These are phyloP conservation scores for Hanseniaspora uvarum DNA, from an alignment of 1,139 yeast species.

Conservation along the genomic window DNA sequence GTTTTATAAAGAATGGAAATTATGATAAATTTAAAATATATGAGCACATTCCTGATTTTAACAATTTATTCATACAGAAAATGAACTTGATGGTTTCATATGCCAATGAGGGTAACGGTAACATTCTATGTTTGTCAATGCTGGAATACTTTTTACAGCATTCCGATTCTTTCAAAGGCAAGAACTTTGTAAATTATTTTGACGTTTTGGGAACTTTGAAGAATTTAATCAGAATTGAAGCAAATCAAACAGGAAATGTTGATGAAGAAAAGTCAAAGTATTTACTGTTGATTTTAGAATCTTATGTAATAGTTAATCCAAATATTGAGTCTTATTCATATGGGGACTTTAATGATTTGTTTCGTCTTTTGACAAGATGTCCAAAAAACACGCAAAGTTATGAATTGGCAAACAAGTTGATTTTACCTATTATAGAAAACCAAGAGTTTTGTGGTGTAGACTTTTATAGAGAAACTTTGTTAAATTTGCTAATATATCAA, in stretches of 20 bases:
- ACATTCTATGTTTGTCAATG: not conserved
- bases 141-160: not conserved
- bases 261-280: not conserved
- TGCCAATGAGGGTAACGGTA: not conserved
- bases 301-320: not conserved
- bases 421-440: conserved; percentile 7
- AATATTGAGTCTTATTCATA: not conserved
- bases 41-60: conserved; percentile 6
- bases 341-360: not conserved
- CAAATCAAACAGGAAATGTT: not conserved
- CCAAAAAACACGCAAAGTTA: not conserved
- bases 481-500: conserved; percentile 3
- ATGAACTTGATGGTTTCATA: not conserved
- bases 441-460: not conserved
- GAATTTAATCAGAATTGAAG: not conserved
- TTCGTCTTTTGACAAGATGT: not conserved
- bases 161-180: not conserved
- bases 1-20: not conserved
- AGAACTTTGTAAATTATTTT: not conserved
- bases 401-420: conserved; percentile 5
- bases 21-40: not conserved
- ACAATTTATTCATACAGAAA: conserved; percentile 2
- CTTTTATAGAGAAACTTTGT: not conserved
- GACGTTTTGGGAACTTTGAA: not conserved
- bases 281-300: not conserved